Base-by-base conservation (phyloP, 2,329 filamentous ascomycete genomes). In the Claviceps quebecensis region DNA sequence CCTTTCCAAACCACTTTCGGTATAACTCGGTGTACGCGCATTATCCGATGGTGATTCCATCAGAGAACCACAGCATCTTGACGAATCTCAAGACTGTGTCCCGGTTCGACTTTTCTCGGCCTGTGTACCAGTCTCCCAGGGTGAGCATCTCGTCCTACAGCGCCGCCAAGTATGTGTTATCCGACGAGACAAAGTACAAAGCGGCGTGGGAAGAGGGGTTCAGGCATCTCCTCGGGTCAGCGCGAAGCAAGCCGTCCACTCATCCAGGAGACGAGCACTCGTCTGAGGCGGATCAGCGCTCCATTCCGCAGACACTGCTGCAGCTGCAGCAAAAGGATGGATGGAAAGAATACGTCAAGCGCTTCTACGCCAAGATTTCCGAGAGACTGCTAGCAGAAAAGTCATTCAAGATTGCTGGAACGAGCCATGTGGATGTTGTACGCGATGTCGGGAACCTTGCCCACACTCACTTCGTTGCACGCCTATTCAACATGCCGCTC, bases 1-100 rank as follows among this genome's bases (percentile, higher is more conserved):
- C 86, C 0, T 88, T 94, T 72, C 88, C 87, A 1, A 76, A 85
- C 56, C 84, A 88, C 68, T 91, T 90, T 74, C 80, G 78, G 62
- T 68, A 74, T 19, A 83, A 93, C 69, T 89, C 84, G 0, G 80
- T 90, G 51, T 94, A 91, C 56, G 87, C 85, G 0, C 86, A 90
- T 62, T 89, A 84, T 61, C 86, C 82, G n/a, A 80, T 80, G 76
- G 68, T 71, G 2, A 81, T 84, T 2, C 87, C 87, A 0, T 70
- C 72, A 0, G 86, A 90, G 62, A 93, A 87, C 65, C 68, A 75
- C 52, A 79, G 76, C 55, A 89, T 90, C 55, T 73, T 89, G 56
- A 80, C 76, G 44, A 72, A 80, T 46, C 72, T 93, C 5, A 77
- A 78, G 51, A 79, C 84, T 45, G 83, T 75, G 45, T 70, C 84